A percentile compares a stretch with the other conserved stretches of the same genome.
phyloP scores from a whole-genome alignment of 371 early-diverging fungal species.

The Mortierella sp. region DNA sequence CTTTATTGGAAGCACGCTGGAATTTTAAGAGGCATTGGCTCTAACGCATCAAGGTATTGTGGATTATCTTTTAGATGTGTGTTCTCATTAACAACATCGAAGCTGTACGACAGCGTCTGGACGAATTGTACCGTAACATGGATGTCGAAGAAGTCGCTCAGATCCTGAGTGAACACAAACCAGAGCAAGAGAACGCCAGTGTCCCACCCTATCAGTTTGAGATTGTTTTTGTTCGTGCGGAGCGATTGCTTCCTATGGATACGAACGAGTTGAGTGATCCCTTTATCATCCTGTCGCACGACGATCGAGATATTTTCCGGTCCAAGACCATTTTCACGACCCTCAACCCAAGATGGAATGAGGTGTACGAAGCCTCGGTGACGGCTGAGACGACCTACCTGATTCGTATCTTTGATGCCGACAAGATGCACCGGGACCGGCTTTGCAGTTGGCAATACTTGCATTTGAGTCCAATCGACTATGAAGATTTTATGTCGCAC shows the following conservation, averaged over 20 bases:
- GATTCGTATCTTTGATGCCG: conserved; percentile 80
- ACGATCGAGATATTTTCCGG: conserved; percentile 63
- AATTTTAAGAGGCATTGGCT: background rate
- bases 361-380: conserved; percentile 83
- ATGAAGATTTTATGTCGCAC: conserved; percentile 78
- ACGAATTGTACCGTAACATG: conserved; percentile 72
- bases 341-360: conserved; percentile 92
- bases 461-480: conserved; percentile 68
- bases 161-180: conserved; percentile 58
- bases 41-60: background rate
- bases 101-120: conserved; percentile 68
- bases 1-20: background rate
- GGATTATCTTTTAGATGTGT: conserved; percentile 56
- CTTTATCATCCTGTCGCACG: conserved; percentile 76
- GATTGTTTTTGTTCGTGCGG: conserved; percentile 54
- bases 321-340: conserved; percentile 77
- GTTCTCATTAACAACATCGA: conserved; percentile 76
- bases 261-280: conserved; percentile 75
- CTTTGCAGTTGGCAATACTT: conserved; percentile 78
- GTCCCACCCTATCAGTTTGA: conserved; percentile 44
- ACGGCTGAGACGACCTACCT: conserved; percentile 67
- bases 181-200: conserved; percentile 23
- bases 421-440: conserved; percentile 83
- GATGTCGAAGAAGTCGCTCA: conserved; percentile 72
- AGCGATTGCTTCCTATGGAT: conserved; percentile 63